These are phyloP conservation scores for Staphylotrichum tortipilum DNA, from an alignment of 495 filamentous ascomycete genomes.

Conservation along the genomic window DNA sequence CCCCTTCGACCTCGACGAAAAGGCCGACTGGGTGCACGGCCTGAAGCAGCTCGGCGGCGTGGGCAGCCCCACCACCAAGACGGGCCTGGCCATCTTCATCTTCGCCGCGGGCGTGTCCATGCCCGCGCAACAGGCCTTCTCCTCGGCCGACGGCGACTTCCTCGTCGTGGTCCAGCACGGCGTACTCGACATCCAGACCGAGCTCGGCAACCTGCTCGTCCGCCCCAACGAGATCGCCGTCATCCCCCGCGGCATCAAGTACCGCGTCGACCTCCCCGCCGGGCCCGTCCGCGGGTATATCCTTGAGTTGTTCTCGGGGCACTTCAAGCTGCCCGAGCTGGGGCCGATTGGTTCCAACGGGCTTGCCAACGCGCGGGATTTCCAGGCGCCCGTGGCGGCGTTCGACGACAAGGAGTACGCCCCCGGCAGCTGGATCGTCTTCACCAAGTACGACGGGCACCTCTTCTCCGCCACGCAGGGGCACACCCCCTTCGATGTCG, in stretches of 20 bases:
- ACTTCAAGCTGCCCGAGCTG: conserved; percentile 78
- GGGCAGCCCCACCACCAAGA: conserved; percentile 73
- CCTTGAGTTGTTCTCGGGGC: conserved; percentile 76
- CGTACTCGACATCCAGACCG: conserved; percentile 75
- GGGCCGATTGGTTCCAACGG: conserved; percentile 84
- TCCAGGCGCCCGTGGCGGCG: conserved; percentile 70
- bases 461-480: conserved; percentile 64
- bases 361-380: conserved; percentile 81
- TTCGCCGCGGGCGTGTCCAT: conserved; percentile 78
- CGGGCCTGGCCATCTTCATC: conserved; percentile 71
- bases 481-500: conserved; percentile 75
- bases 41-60: conserved; percentile 72
- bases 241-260: conserved; percentile 75
- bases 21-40: conserved; percentile 69
- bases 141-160: conserved; percentile 85
- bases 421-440: conserved; percentile 40
- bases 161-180: conserved; percentile 80
- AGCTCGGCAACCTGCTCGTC: conserved; percentile 73
- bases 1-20: conserved; percentile 67
- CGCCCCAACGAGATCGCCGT: conserved; percentile 85
- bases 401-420: conserved; percentile 62
- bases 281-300: conserved; percentile 74
- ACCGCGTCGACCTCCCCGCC: conserved; percentile 56
- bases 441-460: conserved; percentile 63
- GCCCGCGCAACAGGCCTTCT: conserved; percentile 66